phyloP scores from a whole-genome alignment of 2,329 filamentous ascomycete species.

The Metarhizium robertsii region DNA sequence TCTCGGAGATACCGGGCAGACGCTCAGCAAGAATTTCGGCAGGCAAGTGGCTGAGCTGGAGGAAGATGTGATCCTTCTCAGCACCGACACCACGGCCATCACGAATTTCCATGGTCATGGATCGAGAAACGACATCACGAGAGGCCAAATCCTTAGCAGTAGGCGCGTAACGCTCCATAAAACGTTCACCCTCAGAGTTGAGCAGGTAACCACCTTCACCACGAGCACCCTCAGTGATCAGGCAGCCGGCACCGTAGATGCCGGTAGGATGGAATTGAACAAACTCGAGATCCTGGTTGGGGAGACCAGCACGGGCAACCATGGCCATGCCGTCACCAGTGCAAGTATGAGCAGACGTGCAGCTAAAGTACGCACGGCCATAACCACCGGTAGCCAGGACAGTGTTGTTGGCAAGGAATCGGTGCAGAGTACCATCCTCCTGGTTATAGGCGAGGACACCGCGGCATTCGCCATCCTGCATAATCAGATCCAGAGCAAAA shows the following conservation, averaged over 20 bases:
- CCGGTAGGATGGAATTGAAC: slow-evolving; percentile 99
- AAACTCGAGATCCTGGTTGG: slow-evolving; percentile 98
- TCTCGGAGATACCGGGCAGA: slow-evolving; percentile 97
- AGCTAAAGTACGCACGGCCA: slow-evolving; percentile 96
- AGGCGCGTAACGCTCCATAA: slow-evolving; percentile 98
- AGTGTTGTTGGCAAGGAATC: slow-evolving; percentile 94
- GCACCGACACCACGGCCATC: slow-evolving; percentile 94
- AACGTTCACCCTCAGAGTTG: slow-evolving; percentile 96
- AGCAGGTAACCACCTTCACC: slow-evolving; percentile 97
- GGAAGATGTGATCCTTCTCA: slow-evolving; percentile 97
- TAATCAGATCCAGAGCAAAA: slow-evolving; percentile 93
- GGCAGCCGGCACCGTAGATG: slow-evolving; percentile 95
- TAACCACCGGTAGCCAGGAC: slow-evolving; percentile 96
- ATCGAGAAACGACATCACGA: slow-evolving; percentile 92
- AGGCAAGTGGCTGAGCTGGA: slow-evolving; percentile 92
- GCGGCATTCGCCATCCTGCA: slow-evolving; percentile 94
- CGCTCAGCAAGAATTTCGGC: slow-evolving; percentile 89
- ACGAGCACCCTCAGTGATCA: slow-evolving; percentile 96
- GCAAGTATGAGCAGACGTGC: slow-evolving; percentile 95
- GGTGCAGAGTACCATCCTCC: slow-evolving; percentile 94
- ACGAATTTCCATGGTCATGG: slow-evolving; percentile 97
- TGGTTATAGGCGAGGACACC: slow-evolving; percentile 98
- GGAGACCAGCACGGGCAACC: slow-evolving; percentile 93
- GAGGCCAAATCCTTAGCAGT: slow-evolving; percentile 96
- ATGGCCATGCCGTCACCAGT: slow-evolving; percentile 99